Evolutionary conservation across 202 grass and related monocot genomes (phyloP), one percentile per base, ranked within the genome.

Genomic region (Setaria italica): DNA sequence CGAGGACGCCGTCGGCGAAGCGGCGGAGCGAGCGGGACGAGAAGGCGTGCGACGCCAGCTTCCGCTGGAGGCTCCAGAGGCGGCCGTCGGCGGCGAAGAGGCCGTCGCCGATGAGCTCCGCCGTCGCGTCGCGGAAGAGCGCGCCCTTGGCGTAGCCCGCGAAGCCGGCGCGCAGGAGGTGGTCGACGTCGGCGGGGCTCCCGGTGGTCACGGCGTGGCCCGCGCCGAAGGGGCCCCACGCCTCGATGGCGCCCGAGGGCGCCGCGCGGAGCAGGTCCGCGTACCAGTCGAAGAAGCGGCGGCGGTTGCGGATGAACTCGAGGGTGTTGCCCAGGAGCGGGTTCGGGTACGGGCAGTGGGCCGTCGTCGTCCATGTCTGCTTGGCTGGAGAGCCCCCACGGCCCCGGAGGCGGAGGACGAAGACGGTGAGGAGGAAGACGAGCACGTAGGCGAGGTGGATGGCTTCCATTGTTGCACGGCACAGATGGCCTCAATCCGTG

Each of bases 241-340:
- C 85, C 83, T 97, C 87, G 74, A 97, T 87, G 70, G 91, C 81
- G 67, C 37, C 68, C 3, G 80, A 57, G 6, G 94, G 91, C 63
- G 94, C 32, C 17, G 62, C 43, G 41, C 72, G 86, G 72, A 97
- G 73, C 62, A 81, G 81, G 55, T 88, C 82, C 20, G 90, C 5
- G 84, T 85, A 87, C 92, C 92, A 94, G 94, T 97, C 94, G 76
- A 97, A 91, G 68, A 97, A 94, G 60, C 88, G 86, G 42, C 70
- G 77, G 21, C 80, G 85, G 78, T 92, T 97, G 81, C 69, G 74
- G 64, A 97, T 72, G 90, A 94, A 92, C 0, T 72, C 80, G 56
- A 97, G 2, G 63, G 89, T 89, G 81, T 89, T 92, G 68, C 90
- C 92, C 32, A 97, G 67, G 56, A 92, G 25, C 20, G 83, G 84